Percentiles rank a stretch among this genome's conserved stretches.
Conservation (phyloP, 768 basidiomycete genomes). For the Russula dissimulans region DNA sequence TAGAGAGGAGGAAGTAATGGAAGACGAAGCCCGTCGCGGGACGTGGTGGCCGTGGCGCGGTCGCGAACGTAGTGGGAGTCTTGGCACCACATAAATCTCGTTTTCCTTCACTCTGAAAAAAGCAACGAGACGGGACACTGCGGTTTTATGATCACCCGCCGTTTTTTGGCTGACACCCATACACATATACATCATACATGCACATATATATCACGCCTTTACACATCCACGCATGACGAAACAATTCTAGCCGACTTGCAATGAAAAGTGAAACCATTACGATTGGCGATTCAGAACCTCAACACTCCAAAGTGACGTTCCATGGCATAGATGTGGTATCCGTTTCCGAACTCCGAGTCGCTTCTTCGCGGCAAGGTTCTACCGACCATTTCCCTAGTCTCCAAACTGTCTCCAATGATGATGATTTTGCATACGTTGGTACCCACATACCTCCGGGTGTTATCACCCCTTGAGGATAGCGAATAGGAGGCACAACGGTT, state of each 20-base stretch:
- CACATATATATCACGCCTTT: not conserved
- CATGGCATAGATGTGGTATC: too few relatives aligned
- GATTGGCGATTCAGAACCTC: too few relatives aligned
- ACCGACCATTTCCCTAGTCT: not conserved
- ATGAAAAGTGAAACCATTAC: not conserved
- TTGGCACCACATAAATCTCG: not conserved
- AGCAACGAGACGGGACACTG: not conserved
- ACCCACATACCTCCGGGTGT: not conserved
- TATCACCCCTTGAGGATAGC: not conserved
- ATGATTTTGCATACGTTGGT: not conserved
- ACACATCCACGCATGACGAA: constrained; percentile 1
- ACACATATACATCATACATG: not conserved
- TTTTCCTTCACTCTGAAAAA: not conserved
- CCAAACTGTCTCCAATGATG: not conserved
- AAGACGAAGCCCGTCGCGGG: constrained; percentile 3
- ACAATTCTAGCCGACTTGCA: not conserved
- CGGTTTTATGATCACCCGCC: not conserved
- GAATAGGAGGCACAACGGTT: too few relatives aligned
- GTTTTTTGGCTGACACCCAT: not conserved
- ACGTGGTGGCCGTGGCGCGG: constrained; percentile 14
- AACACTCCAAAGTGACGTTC: too few relatives aligned
- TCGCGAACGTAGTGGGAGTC: constrained; percentile 10
- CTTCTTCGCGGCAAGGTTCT: not conserved
- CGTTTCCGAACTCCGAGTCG: too few relatives aligned
- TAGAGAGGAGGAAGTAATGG: constrained; percentile 27